Evolutionary conservation across 2,329 filamentous ascomycete species (phyloP).

Genomic region (Epichloe hybrida): DNA sequence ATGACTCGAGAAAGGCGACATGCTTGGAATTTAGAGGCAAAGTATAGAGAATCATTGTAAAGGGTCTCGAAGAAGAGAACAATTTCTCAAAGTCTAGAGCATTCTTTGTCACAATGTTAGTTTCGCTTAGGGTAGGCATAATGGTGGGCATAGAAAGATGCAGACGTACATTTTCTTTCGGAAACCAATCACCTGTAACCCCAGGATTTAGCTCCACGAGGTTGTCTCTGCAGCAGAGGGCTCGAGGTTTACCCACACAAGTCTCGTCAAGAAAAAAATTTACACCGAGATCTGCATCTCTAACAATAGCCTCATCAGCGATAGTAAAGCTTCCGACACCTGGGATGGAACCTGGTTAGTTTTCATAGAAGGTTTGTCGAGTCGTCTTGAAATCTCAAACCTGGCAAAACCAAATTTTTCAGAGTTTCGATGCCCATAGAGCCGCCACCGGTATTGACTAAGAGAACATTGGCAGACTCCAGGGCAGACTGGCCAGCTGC

Average conservation of each 20-base stretch:
- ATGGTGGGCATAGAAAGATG: neutral
- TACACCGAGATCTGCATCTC: slow-evolving; percentile 72
- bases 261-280: slow-evolving; percentile 91
- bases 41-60: slow-evolving; percentile 42
- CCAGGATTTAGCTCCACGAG: slow-evolving; percentile 87
- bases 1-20: slow-evolving; percentile 31
- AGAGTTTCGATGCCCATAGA: slow-evolving; percentile 81
- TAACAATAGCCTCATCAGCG: slow-evolving; percentile 65
- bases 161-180: slow-evolving; percentile 25
- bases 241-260: slow-evolving; percentile 63
- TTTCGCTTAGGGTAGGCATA: neutral
- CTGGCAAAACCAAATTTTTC: slow-evolving; percentile 93
- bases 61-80: slow-evolving; percentile 26
- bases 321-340: slow-evolving; percentile 88
- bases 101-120: slow-evolving; percentile 12
- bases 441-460: slow-evolving; percentile 78
- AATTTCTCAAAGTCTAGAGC: slow-evolving; percentile 25
- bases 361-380: neutral
- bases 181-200: slow-evolving; percentile 62
- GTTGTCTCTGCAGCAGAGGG: slow-evolving; percentile 62
- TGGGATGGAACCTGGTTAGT: slow-evolving; percentile 15
- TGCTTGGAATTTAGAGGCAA: slow-evolving; percentile 33
- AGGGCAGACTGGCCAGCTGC: slow-evolving; percentile 81
- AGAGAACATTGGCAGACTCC: slow-evolving; percentile 80
- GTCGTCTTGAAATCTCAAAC: slow-evolving; percentile 23